Evolutionary conservation across 768 basidiomycete genomes (phyloP).

Genomic region (Podaxis pistillaris): DNA sequence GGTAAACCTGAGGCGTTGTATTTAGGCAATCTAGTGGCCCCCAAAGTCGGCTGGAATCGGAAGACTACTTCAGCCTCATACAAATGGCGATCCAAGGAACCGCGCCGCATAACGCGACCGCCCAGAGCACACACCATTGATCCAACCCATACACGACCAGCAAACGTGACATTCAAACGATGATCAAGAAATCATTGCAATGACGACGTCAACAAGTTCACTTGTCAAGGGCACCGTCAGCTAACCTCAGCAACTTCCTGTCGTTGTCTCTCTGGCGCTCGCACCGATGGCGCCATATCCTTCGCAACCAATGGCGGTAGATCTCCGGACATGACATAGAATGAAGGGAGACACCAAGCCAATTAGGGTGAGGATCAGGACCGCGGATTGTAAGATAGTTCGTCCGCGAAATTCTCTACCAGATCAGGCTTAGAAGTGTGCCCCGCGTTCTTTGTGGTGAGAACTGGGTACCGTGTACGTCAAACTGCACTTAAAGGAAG

Average conservation of each 20-base stretch:
- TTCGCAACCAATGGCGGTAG: conserved; percentile 36
- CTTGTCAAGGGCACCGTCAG: conserved; percentile 58
- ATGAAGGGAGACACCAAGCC: conserved; percentile 41
- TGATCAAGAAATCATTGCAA: background rate
- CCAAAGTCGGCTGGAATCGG: too few species aligned
- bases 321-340: conserved; percentile 18
- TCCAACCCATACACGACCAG: conserved; percentile 43
- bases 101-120: conserved; percentile 53
- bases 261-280: conserved; percentile 51
- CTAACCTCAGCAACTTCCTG: conserved; percentile 57
- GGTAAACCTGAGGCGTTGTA: too few species aligned
- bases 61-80: too few species aligned
- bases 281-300: conserved; percentile 52
- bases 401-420: conserved; percentile 20
- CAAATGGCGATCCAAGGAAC: conserved; percentile 22
- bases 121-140: conserved; percentile 52
- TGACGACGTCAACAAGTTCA: conserved; percentile 30
- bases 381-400: conserved; percentile 59
- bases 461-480: background rate
- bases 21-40: too few species aligned
- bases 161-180: background rate
- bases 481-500: conserved; percentile 20
- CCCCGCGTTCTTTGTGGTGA: conserved; percentile 22
- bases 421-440: conserved; percentile 27
- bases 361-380: conserved; percentile 62